A percentile compares a stretch with the other conserved stretches of the same genome.
These are phyloP conservation scores for Saccharomyces hybrid DNA, from an alignment of 1,139 yeast genomes.

Conservation along the genomic window DNA sequence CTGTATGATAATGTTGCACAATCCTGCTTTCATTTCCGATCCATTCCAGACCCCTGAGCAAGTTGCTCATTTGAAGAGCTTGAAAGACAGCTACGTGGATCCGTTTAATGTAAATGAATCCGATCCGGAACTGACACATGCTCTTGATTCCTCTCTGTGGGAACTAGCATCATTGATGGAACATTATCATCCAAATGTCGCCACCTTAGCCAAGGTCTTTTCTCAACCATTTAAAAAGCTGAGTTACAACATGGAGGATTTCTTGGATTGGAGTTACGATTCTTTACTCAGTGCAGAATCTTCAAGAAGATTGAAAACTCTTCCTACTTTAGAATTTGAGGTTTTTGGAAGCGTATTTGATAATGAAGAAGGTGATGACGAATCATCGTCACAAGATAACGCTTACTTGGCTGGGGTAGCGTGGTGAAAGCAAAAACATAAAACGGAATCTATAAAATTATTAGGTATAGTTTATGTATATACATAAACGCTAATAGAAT, in stretches of 20 bases:
- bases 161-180: constrained; percentile 71
- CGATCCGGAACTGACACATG: constrained; percentile 74
- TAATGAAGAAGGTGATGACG: constrained; percentile 5
- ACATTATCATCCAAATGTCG: constrained; percentile 95
- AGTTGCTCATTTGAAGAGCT: constrained; percentile 22
- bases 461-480: background rate
- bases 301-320: constrained; percentile 56
- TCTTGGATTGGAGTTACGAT: constrained; percentile 81
- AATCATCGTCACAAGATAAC: background rate
- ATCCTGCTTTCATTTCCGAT: constrained; percentile 26
- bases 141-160: constrained; percentile 85
- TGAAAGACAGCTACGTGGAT: constrained; percentile 42
- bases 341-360: constrained; percentile 17
- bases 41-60: constrained; percentile 27
- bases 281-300: constrained; percentile 70
- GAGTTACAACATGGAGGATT: constrained; percentile 84
- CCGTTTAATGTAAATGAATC: constrained; percentile 56
- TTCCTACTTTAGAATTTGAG: constrained; percentile 78
- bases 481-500: background rate
- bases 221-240: constrained; percentile 86
- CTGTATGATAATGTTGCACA: constrained; percentile 82
- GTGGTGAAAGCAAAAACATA: constrained; percentile 17
- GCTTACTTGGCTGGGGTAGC: constrained; percentile 19
- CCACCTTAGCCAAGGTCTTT: constrained; percentile 81
- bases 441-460: background rate